A percentile compares a stretch with the other conserved stretches of the same genome.
Conservation (phyloP, 371 early-diverging fungal species). For the Blastocladiella emersonii region DNA sequence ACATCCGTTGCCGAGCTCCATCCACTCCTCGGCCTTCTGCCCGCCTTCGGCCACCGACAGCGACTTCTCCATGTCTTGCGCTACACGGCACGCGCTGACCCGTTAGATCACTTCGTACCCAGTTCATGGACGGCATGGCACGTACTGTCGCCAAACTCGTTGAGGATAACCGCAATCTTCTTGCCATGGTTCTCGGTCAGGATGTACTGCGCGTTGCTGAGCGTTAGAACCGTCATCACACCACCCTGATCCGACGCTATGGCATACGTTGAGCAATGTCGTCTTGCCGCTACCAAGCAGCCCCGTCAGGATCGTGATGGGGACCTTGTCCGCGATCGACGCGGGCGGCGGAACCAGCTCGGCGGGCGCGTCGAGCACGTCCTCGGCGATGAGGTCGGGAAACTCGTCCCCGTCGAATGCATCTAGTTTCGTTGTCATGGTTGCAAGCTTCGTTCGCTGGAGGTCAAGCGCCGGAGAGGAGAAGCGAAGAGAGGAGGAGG, state of each 20-base stretch:
- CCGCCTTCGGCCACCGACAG: conserved; percentile 67
- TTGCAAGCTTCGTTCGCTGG: too few species aligned
- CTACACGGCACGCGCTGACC: too few species aligned
- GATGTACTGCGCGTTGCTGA: conserved; percentile 32
- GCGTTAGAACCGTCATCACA: background rate
- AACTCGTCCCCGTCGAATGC: too few species aligned
- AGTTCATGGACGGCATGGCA: too few species aligned
- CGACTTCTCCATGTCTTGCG: conserved; percentile 86
- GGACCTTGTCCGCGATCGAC: conserved; percentile 28
- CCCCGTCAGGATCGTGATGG: conserved; percentile 60
- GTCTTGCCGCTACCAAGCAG: conserved; percentile 91
- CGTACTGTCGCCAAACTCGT: conserved; percentile 37
- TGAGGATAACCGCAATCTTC: conserved; percentile 85
- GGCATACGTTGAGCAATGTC: conserved; percentile 53
- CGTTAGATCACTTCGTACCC: background rate
- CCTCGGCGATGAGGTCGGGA: too few species aligned
- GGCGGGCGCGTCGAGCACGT: too few species aligned
- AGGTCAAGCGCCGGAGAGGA: too few species aligned
- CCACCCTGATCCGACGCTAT: background rate
- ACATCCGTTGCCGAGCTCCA: conserved; percentile 91
- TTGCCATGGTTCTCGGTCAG: conserved; percentile 81
- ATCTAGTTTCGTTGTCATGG: too few species aligned
- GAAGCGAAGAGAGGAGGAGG: too few species aligned
- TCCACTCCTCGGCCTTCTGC: conserved; percentile 84
- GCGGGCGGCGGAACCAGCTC: too few species aligned